These are phyloP conservation scores for Tephrocybe sp. DNA, from an alignment of 768 basidiomycete genomes.

Conservation along the genomic window DNA sequence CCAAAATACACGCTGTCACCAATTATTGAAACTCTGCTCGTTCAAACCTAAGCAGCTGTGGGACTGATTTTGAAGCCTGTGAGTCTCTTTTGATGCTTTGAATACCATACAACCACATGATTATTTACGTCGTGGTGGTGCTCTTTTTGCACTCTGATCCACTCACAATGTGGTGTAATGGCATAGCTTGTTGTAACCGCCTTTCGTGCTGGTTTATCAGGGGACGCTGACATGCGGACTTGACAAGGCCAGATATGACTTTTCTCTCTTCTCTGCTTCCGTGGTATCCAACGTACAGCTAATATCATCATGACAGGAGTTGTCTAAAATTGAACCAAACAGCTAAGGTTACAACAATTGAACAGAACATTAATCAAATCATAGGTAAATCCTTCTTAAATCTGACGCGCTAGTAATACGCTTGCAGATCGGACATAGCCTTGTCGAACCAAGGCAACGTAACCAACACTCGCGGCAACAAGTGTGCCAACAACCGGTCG, in stretches of 20 bases:
- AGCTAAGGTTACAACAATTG: conserved; percentile 3
- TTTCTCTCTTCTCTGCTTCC: conserved; percentile 8
- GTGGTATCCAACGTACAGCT: conserved; percentile 10
- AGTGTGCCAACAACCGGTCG: conserved; percentile 86
- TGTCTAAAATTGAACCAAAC: not conserved
- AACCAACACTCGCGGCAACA: conserved; percentile 84
- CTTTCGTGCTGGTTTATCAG: conserved; percentile 47
- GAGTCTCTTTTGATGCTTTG: not conserved
- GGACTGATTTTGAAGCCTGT: not conserved
- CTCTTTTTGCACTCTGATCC: conserved; percentile 34
- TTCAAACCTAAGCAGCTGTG: not conserved
- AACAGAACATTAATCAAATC: conserved; percentile 12
- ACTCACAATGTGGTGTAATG: conserved; percentile 13
- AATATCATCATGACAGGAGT: conserved; percentile 2
- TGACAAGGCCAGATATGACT: conserved; percentile 90
- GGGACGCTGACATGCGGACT: conserved; percentile 49
- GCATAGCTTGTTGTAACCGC: conserved; percentile 46
- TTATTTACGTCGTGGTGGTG: conserved; percentile 71
- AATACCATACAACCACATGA: conserved; percentile 42
- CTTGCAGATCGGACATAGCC: conserved; percentile 85
- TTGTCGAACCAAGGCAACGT: conserved; percentile 78
- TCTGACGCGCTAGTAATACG: conserved; percentile 78
- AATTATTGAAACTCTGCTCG: not conserved
- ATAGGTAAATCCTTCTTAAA: conserved; percentile 73
- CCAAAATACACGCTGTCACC: conserved; percentile 17